Percentiles rank a stretch among this genome's conserved stretches.
Evolutionary conservation across 208 protist species (phyloP).

Genomic region (Trypanosoma brucei): DNA sequence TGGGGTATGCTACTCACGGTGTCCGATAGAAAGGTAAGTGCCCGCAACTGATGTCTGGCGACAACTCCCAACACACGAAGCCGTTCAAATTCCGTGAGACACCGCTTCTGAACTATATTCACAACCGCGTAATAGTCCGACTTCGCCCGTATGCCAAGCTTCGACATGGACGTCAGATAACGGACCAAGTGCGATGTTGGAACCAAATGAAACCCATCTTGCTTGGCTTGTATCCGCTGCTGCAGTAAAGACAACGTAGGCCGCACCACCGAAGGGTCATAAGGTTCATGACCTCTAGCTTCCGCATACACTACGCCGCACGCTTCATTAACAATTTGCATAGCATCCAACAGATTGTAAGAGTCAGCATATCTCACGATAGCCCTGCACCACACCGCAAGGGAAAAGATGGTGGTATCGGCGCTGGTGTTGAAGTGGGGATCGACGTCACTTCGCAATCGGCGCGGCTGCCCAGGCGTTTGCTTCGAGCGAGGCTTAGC

Average conservation of each 20-base stretch:
- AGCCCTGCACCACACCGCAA: constrained; percentile 9
- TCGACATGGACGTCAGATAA: constrained; percentile 55
- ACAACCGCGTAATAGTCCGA: constrained; percentile 39
- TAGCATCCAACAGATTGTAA: constrained; percentile 31
- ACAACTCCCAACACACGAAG: constrained; percentile 45
- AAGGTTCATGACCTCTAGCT: constrained; percentile 8
- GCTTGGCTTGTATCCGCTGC: constrained; percentile 9
- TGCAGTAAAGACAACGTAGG: constrained; percentile 12
- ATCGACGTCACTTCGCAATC: not conserved
- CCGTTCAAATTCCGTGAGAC: constrained; percentile 38
- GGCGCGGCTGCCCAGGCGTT: not conserved
- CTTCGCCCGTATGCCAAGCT: constrained; percentile 34
- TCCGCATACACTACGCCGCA: constrained; percentile 22
- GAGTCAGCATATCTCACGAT: constrained; percentile 2
- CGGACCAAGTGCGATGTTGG: constrained; percentile 41
- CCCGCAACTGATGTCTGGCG: constrained; percentile 47
- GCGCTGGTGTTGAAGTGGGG: not conserved
- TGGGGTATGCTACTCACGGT: constrained; percentile 29
- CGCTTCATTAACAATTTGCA: constrained; percentile 52
- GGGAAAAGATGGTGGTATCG: constrained; percentile 1
- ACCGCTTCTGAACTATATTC: constrained; percentile 24
- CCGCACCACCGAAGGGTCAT: constrained; percentile 1
- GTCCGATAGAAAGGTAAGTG: constrained; percentile 23
- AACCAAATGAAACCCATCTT: constrained; percentile 5
- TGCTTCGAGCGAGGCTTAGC: not conserved